Base-by-base conservation (phyloP, 106 monocot genomes). In the Dendrobium officinale region DNA sequence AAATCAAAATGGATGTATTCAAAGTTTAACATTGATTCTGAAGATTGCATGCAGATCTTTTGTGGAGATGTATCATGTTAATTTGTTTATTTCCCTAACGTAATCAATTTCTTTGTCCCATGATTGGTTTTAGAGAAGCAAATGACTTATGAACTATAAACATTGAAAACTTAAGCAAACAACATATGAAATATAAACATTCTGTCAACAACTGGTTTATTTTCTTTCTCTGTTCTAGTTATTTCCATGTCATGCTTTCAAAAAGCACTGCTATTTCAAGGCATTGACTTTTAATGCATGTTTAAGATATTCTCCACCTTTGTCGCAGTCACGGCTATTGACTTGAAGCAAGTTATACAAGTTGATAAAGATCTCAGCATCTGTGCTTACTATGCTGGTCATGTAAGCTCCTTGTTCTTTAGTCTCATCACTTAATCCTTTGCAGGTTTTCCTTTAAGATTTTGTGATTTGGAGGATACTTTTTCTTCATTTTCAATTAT, bases 301-400 rank as follows among this genome's bases (percentile, higher is more conserved):
- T 29, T 54, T 79, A 29, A 20, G 6, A 55, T 54, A 41, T 44
- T 51, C 29, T n/a, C 22, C 33, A 40, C 67, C 33, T 78, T 70
- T n/a, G 64, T 77, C 84, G 43, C 81, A 95, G 98, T 95, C 58
- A 91, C 76, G 48, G 81, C 94, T 37, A 73, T 98, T 61, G 91
- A 98, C 68, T 82, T 98, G 87, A 98, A 98, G 83, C 94, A 98
- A 75, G 88, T 88, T 44, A 80, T 97, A 33, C 90, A 97, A 81
- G 98, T 98, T 58, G 89, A 89, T 79, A 88, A 91, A 83, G 92
- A 92, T 77, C 88, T 98, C 78, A 85, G 89, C 68, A 92, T 98
- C 41, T 88, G 94, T 87, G 98, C 98, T 11, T 98, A 98, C 72
- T 98, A 95, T 87, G 98, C 98, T 41, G 98, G 98, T 4, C 98